These are phyloP conservation scores for Aspergillus brunneoviolaceus DNA, from an alignment of 2,329 filamentous ascomycete genomes.

Conservation along the genomic window DNA sequence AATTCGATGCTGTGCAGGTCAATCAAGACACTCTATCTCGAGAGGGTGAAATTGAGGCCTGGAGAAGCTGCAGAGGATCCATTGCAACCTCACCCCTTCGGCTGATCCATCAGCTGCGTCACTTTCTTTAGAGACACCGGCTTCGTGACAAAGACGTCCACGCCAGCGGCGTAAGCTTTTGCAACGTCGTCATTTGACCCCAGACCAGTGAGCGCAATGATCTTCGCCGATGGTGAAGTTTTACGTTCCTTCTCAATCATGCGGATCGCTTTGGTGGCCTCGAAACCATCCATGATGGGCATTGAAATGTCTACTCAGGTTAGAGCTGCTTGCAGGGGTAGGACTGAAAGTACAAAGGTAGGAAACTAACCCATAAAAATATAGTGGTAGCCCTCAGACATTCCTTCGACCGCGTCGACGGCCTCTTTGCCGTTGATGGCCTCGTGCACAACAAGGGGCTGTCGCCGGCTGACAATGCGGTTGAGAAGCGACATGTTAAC, in stretches of 20 bases:
- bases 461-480: constrained; percentile 28
- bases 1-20: too few species aligned
- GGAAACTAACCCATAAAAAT: not conserved
- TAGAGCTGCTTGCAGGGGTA: not conserved
- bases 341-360: not conserved
- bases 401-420: constrained; percentile 24
- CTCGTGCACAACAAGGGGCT: constrained; percentile 22
- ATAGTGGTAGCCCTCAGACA: not conserved
- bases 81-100: not conserved
- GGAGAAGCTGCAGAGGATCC: too few species aligned
- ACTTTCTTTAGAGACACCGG: not conserved
- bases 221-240: constrained; percentile 19
- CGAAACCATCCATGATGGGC: constrained; percentile 44
- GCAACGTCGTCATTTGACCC: constrained; percentile 32
- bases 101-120: not conserved
- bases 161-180: constrained; percentile 34
- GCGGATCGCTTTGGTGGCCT: constrained; percentile 40
- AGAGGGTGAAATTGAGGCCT: too few species aligned
- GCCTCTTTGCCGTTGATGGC: constrained; percentile 36
- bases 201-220: constrained; percentile 39
- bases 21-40: too few species aligned
- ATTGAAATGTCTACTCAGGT: constrained; percentile 36
- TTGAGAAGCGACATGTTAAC: constrained; percentile 34
- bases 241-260: constrained; percentile 24
- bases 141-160: constrained; percentile 25